phyloP scores from a whole-genome alignment of 805 yeast genomes.

The Kazachstania viticola region DNA sequence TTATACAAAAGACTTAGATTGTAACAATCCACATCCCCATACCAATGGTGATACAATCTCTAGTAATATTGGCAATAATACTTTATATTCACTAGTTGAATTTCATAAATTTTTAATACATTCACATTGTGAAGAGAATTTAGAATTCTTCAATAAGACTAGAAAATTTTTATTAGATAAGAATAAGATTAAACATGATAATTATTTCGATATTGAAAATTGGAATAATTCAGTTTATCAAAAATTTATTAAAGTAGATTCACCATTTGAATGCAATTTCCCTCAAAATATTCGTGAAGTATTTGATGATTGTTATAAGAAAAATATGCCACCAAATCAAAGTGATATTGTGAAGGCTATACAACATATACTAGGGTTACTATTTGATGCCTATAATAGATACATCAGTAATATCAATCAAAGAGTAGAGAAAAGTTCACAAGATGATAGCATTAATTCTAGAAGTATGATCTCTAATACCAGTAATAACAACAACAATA shows the following conservation, averaged over 20 bases:
- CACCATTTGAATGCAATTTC: conserved; percentile 23
- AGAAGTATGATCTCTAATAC: too few relatives aligned
- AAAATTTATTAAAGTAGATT: conserved; percentile 15
- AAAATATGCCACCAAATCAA: conserved; percentile 10
- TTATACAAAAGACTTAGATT: neutral
- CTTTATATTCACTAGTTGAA: conserved; percentile 10
- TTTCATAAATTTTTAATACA: conserved; percentile 16
- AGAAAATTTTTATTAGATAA: conserved; percentile 4
- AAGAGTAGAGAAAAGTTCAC: too few relatives aligned
- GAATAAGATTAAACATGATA: neutral
- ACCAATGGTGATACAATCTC: too few relatives aligned
- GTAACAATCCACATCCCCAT: too few relatives aligned
- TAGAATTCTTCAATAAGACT: conserved; percentile 15
- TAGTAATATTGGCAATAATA: neutral
- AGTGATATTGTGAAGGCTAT: conserved; percentile 14
- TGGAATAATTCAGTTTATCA: conserved; percentile 19
- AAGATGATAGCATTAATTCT: too few relatives aligned
- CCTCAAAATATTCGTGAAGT: conserved; percentile 15
- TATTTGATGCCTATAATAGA: conserved; percentile 19
- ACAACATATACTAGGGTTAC: conserved; percentile 15
- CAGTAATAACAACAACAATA: too few relatives aligned
- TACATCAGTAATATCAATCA: conserved; percentile 5
- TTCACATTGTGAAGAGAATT: conserved; percentile 25
- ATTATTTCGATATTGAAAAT: conserved; percentile 5
- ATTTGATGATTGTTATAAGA: conserved; percentile 12